These are phyloP conservation scores for Pseudogymnoascus sp. DNA, from an alignment of 2,329 filamentous ascomycete genomes.

Conservation along the genomic window DNA sequence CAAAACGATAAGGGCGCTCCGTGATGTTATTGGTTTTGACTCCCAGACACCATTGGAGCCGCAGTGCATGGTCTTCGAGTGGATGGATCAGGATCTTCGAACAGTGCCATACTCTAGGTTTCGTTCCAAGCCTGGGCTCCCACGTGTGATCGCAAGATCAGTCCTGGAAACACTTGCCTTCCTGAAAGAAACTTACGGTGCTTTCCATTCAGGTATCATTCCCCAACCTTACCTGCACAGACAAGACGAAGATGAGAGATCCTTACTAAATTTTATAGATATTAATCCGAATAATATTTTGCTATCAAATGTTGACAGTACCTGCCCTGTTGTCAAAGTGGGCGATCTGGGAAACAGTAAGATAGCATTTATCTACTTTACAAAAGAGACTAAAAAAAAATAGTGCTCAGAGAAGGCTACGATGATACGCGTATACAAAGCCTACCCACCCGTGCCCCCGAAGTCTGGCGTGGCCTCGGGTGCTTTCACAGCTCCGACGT, in stretches of 20 bases:
- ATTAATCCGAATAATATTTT: slow-evolving; percentile 20
- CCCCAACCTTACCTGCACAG: neutral
- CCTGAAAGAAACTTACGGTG: slow-evolving; percentile 11
- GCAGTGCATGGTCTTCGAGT: slow-evolving; percentile 20
- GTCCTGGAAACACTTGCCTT: slow-evolving; percentile 15
- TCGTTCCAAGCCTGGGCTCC: slow-evolving; percentile 13
- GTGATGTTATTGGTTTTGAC: slow-evolving; percentile 12
- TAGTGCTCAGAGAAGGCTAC: slow-evolving; percentile 8
- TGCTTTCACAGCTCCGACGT: slow-evolving; percentile 20
- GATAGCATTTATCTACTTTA: slow-evolving; percentile 4
- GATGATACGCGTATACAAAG: neutral
- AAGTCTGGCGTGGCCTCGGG: slow-evolving; percentile 16
- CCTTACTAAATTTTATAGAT: slow-evolving; percentile 15
- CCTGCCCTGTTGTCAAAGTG: slow-evolving; percentile 17
- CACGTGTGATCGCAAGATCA: slow-evolving; percentile 15
- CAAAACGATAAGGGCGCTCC: slow-evolving; percentile 17
- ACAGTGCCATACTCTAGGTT: slow-evolving; percentile 10
- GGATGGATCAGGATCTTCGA: slow-evolving; percentile 20
- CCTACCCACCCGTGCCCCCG: slow-evolving; percentile 9
- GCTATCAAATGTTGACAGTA: slow-evolving; percentile 15
- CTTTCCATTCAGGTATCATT: slow-evolving; percentile 18
- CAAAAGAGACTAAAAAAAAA: neutral
- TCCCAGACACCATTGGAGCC: slow-evolving; percentile 8
- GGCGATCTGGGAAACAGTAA: slow-evolving; percentile 19
- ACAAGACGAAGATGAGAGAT: too few relatives aligned